Conservation (phyloP, 441 rosid species). For the Populus hybrid region DNA sequence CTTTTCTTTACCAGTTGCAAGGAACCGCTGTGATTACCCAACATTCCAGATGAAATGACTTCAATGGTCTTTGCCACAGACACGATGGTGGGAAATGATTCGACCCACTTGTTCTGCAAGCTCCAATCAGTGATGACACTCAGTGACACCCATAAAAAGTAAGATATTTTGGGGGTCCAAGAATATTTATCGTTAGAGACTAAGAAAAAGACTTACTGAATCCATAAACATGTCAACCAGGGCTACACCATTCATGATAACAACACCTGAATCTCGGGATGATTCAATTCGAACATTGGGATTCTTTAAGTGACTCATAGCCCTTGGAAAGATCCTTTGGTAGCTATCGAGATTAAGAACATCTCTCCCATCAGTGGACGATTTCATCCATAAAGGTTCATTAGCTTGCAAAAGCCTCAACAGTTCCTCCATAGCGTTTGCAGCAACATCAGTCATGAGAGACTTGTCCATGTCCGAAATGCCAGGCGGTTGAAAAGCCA, state of each 20-base stretch:
- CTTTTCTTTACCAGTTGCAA: slow-evolving; percentile 65
- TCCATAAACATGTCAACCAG: slow-evolving; percentile 94
- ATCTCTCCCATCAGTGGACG: slow-evolving; percentile 50
- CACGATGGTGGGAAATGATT: slow-evolving; percentile 76
- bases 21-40: slow-evolving; percentile 62
- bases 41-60: slow-evolving; percentile 61
- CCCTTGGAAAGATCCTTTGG: slow-evolving; percentile 59
- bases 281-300: slow-evolving; percentile 71
- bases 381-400: slow-evolving; percentile 77
- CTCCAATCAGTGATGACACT: slow-evolving; percentile 1
- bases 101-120: slow-evolving; percentile 73
- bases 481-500: slow-evolving; percentile 52
- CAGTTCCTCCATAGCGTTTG: slow-evolving; percentile 78
- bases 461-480: slow-evolving; percentile 88
- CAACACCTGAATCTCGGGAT: slow-evolving; percentile 86
- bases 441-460: slow-evolving; percentile 66
- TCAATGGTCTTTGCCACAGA: slow-evolving; percentile 68
- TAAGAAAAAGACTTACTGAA: slow-evolving; percentile 47
- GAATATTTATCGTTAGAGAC: neutral
- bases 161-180: neutral
- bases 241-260: slow-evolving; percentile 75
- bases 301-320: slow-evolving; percentile 52
- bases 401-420: slow-evolving; percentile 74
- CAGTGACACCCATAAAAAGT: neutral
- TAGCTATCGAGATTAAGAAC: slow-evolving; percentile 66